Evolutionary conservation across 73 alveolate genomes (phyloP).

Genomic region (Uronychia binucleata): DNA sequence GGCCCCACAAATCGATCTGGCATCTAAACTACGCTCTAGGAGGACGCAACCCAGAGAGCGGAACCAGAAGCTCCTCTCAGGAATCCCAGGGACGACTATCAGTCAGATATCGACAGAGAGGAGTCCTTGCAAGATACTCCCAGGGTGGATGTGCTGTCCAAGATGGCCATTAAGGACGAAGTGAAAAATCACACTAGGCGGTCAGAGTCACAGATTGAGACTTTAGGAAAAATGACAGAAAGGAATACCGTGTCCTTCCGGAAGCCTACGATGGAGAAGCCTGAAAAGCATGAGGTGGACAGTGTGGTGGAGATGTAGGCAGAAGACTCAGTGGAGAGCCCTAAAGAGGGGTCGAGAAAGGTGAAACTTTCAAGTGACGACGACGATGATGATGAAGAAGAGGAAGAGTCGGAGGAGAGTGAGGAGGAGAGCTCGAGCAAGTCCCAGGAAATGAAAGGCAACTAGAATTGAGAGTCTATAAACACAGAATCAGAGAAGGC

Average conservation of each 20-base stretch:
- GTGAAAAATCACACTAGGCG: background rate
- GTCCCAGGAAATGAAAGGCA: no score
- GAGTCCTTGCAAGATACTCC: background rate
- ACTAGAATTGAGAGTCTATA: no score
- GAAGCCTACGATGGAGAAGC: background rate
- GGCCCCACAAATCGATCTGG: background rate
- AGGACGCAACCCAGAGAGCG: background rate
- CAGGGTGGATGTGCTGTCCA: background rate
- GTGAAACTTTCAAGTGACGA: background rate
- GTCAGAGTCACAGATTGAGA: background rate
- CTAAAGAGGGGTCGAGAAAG: background rate
- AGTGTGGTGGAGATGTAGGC: background rate
- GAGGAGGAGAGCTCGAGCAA: no score
- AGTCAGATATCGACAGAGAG: background rate
- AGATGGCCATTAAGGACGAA: background rate
- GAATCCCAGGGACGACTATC: background rate
- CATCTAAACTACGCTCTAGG: background rate
- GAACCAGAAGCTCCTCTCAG: background rate
- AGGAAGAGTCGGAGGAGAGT: background rate
- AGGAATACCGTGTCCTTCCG: background rate
- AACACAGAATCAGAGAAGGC: no score
- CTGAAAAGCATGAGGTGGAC: background rate
- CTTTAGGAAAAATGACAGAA: background rate
- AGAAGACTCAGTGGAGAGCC: background rate
- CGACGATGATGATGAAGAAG: background rate